phyloP scores from a whole-genome alignment of 371 early-diverging fungal genomes.

The Syncephalastrum racemosum region DNA sequence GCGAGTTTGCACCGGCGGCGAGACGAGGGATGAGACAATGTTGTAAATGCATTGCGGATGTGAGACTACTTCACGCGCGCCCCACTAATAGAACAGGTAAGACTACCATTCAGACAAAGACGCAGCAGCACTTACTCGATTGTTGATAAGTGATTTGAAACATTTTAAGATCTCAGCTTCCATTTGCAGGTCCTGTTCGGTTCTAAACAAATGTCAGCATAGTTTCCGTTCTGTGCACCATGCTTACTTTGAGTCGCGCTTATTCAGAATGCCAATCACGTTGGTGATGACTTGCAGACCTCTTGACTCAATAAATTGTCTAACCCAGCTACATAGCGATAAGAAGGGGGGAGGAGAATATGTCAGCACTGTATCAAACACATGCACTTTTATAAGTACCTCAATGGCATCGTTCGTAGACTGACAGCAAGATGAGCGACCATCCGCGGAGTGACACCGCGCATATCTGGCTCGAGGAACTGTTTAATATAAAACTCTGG shows the following conservation, averaged over 20 bases:
- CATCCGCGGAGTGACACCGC: slow-evolving; percentile 56
- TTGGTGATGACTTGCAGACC: slow-evolving; percentile 69
- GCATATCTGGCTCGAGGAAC: slow-evolving; percentile 58
- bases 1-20: slow-evolving; percentile 74
- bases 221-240: background rate
- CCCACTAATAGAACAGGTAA: slow-evolving; percentile 53
- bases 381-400: slow-evolving; percentile 32
- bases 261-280: slow-evolving; percentile 59
- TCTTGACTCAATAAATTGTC: slow-evolving; percentile 70
- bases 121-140: slow-evolving; percentile 41
- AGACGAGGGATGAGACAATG: slow-evolving; percentile 75
- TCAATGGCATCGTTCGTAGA: slow-evolving; percentile 73
- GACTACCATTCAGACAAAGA: background rate
- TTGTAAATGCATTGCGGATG: slow-evolving; percentile 72
- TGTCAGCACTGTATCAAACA: background rate
- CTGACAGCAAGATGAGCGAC: slow-evolving; percentile 66
- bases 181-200: slow-evolving; percentile 72
- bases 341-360: background rate
- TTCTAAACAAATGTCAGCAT: slow-evolving; percentile 38
- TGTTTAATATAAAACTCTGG: slow-evolving; percentile 68
- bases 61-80: slow-evolving; percentile 77
- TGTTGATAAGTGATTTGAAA: slow-evolving; percentile 76
- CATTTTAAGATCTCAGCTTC: slow-evolving; percentile 82
- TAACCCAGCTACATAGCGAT: slow-evolving; percentile 48
- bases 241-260: slow-evolving; percentile 43